Conservation (phyloP, 2,329 filamentous ascomycete genomes). For the Magnaporthiopsis incrustans region DNA sequence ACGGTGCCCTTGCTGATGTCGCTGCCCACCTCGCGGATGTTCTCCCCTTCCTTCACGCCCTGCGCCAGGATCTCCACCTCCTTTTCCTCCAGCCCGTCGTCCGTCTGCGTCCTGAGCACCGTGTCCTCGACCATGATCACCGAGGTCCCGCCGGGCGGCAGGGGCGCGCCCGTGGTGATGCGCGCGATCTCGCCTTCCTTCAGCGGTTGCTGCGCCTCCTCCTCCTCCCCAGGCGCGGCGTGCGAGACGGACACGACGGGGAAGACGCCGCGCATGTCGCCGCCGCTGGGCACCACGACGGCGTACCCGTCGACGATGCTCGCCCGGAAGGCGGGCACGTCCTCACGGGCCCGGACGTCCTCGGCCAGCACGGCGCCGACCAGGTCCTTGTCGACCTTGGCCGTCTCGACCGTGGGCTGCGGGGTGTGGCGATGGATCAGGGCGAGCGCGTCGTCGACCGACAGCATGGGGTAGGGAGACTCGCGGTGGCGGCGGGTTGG, state of each 20-base stretch:
- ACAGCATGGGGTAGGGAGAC: constrained; percentile 88
- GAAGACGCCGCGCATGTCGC: constrained; percentile 67
- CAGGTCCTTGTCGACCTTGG: constrained; percentile 55
- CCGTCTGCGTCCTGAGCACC: constrained; percentile 62
- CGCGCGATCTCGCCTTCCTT: constrained; percentile 71
- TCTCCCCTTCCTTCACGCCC: constrained; percentile 69
- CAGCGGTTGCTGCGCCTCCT: constrained; percentile 39
- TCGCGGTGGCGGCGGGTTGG: constrained; percentile 68
- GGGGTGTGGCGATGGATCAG: constrained; percentile 70
- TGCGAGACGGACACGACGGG: constrained; percentile 84
- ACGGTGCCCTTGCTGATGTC: constrained; percentile 64
- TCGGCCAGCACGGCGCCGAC: constrained; percentile 75
- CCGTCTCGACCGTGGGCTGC: constrained; percentile 43
- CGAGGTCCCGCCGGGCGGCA: constrained; percentile 80
- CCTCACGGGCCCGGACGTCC: constrained; percentile 70
- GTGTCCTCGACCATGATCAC: constrained; percentile 99
- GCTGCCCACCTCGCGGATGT: constrained; percentile 84
- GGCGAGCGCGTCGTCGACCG: constrained; percentile 70
- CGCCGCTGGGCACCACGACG: constrained; percentile 57
- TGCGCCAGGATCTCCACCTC: constrained; percentile 80
- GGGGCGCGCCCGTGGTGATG: constrained; percentile 89
- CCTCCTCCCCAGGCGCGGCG: constrained; percentile 60
- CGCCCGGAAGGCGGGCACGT: constrained; percentile 86
- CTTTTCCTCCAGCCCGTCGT: constrained; percentile 76
- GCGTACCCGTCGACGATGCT: constrained; percentile 98